phyloP scores from a whole-genome alignment of 441 rosid species.

The Macaranga tanarius region DNA sequence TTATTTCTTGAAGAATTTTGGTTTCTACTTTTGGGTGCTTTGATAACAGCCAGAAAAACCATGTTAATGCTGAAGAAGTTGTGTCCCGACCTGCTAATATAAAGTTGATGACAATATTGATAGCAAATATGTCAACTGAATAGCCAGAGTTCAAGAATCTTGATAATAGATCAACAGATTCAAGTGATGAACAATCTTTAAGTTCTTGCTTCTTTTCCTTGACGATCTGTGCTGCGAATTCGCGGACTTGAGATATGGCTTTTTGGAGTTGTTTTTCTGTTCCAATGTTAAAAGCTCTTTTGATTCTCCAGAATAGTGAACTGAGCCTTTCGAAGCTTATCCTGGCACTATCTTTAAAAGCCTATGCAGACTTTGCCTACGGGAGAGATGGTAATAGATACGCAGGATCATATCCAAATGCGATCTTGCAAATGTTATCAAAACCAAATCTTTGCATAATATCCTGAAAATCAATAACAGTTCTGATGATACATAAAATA shows the following conservation, averaged over 20 bases:
- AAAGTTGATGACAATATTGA: conserved; percentile 60
- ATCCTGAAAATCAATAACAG: too few species aligned
- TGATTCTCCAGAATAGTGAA: neutral
- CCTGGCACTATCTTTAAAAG: too few species aligned
- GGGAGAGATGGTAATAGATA: too few species aligned
- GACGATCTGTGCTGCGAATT: conserved; percentile 51
- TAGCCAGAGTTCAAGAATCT: conserved; percentile 55
- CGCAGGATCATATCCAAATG: too few species aligned
- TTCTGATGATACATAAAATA: too few species aligned
- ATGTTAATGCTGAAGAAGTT: conserved; percentile 66
- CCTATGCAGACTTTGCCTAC: too few species aligned
- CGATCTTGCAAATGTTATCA: too few species aligned
- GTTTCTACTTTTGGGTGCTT: conserved; percentile 40
- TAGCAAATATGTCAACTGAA: conserved; percentile 44
- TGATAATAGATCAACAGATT: conserved; percentile 56
- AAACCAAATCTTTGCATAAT: too few species aligned
- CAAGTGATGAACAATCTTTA: conserved; percentile 22
- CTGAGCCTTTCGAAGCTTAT: too few species aligned
- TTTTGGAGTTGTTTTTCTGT: conserved; percentile 45
- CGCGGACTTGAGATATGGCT: conserved; percentile 38
- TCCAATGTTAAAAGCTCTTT: conserved; percentile 40
- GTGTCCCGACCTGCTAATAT: conserved; percentile 75
- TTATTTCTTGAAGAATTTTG: conserved; percentile 43
- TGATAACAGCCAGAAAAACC: conserved; percentile 67
- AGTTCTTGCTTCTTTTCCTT: conserved; percentile 45